Evolutionary conservation across 148 eudicot species (phyloP), one percentile per base, ranked within the genome.

Genomic region (Beta vulgaris): DNA sequence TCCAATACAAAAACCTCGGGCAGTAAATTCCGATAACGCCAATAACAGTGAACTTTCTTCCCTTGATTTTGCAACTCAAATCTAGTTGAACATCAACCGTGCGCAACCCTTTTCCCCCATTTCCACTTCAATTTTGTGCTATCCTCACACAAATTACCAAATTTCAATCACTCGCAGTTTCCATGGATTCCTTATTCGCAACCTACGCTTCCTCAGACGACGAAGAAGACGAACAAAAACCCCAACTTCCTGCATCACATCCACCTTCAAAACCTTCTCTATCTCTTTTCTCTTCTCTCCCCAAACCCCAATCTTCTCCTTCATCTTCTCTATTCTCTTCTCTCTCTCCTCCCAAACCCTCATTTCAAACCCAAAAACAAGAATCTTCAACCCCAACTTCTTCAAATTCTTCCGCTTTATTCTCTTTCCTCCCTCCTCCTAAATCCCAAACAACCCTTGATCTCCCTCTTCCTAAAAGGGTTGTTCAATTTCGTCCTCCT

Each of bases 401-500:
- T 16, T 28, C 79, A 7, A 66, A 66, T 23, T 16, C 88, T 37
- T 64, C 81, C 35, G 62, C 82, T 3, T 13, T 85, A 19, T 89
- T 84, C 79, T 80, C 91, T 34, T 60, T 80, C 25, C 85, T 90
- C 68, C 91, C 91, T 29, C 78, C 77, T 29, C 93, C 90, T 0
- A 84, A 81, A 73, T 39, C 88, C 39, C 78, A 42, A 61, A 18
- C 81, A 7, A 72, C 62, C 67, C 18, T 73, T 40, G 77, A 71
- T 58, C 65, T 72, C 32, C 46, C 88, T 3, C 43, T 69, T 40
- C 44, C 81, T 7, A 89, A 85, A 81, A 89, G 67, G 75, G 82
- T 93, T 14, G 88, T 93, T 64, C 93, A 85, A 63, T 83, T 91
- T 29, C 86, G 80, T 75, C 96, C 88, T 66, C 96, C 93, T 1